Conservation (phyloP, 257 asterid genomes). For the Solanum peruvianum region DNA sequence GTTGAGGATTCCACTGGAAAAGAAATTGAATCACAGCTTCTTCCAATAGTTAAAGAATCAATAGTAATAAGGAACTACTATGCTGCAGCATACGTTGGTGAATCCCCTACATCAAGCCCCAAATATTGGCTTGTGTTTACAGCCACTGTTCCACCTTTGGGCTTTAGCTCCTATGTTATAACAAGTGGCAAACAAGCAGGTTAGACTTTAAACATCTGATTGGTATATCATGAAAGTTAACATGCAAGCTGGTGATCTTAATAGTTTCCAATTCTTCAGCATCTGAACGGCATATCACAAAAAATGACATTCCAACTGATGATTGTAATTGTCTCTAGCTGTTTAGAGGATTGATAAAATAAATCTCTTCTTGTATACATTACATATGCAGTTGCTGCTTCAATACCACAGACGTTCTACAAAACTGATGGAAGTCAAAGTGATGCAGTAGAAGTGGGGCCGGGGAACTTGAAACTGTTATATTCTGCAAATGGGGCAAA, state of each 20-base stretch:
- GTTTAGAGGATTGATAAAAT: not conserved
- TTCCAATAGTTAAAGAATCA: constrained; percentile 59
- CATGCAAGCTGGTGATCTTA: not conserved
- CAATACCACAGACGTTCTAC: constrained; percentile 17
- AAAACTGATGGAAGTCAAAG: constrained; percentile 26
- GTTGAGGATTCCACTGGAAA: constrained; percentile 76
- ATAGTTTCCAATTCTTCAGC: not conserved
- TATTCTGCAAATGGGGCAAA: constrained; percentile 63
- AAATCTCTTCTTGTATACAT: not conserved
- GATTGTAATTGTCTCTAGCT: not conserved
- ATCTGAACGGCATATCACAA: not conserved
- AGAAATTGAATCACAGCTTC: constrained; percentile 50
- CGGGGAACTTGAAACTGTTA: constrained; percentile 70
- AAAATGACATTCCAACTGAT: not conserved
- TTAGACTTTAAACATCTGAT: constrained; percentile 29
- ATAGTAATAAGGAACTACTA: constrained; percentile 38
- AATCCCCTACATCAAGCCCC: constrained; percentile 37
- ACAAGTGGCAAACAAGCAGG: constrained; percentile 38
- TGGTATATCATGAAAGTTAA: constrained; percentile 1
- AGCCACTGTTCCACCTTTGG: constrained; percentile 73
- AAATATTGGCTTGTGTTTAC: constrained; percentile 72
- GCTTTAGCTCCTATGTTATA: constrained; percentile 67
- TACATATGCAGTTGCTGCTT: constrained; percentile 35
- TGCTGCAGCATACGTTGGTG: constrained; percentile 50
- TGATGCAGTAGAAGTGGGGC: constrained; percentile 53